Base-by-base conservation (phyloP, 441 rosid species). In the Raphanus hybrid region DNA sequence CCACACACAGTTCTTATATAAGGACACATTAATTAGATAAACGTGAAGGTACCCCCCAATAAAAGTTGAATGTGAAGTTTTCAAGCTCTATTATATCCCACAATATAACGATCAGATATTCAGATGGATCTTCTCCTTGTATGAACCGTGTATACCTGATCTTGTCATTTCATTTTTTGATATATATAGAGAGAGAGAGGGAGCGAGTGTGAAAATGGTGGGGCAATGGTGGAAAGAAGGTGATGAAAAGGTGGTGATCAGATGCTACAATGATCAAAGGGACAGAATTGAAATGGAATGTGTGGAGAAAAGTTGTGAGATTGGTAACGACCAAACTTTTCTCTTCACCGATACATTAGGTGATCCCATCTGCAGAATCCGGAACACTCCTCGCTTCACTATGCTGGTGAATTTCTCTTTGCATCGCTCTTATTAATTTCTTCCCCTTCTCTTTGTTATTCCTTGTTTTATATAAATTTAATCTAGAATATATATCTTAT, bases 341-440 rank as follows among this genome's bases (percentile, higher is more conserved):
- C 88, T 90, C 85, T 87, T 77, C 83, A 88, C 90, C 4, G 92
- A 92, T 77, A 86, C 86, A 57, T 58, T 92, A 83, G 97, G 97
- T 62, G 97, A 92, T 89, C 97, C 97, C 81, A 87, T 88, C 26
- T 90, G 96, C 80, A 84, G 97, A 78, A 90, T 92, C 83, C 73
- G 96, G 74, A 88, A 90, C 71, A 86, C 86, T 78, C 97, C 92
- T 45, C 50, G 84, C 71, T 87, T 78, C 84, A 84, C 64, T 63
- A 92, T 92, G 96, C 91, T 92, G 86, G 97, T 92, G 85, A 29
- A 64, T 26, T 9, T 55, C 11, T 7, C 48, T 64, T 14, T 37
- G 39, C 1, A 10, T 16, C 20, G 23, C 59, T 12, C 32, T 54
- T 45, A 48, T 67, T 12, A 1, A 8, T 71, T 59, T 39, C 0